These are phyloP conservation scores for Flaveria trinervia DNA, from an alignment of 129 eudicot genomes.

Conservation along the genomic window DNA sequence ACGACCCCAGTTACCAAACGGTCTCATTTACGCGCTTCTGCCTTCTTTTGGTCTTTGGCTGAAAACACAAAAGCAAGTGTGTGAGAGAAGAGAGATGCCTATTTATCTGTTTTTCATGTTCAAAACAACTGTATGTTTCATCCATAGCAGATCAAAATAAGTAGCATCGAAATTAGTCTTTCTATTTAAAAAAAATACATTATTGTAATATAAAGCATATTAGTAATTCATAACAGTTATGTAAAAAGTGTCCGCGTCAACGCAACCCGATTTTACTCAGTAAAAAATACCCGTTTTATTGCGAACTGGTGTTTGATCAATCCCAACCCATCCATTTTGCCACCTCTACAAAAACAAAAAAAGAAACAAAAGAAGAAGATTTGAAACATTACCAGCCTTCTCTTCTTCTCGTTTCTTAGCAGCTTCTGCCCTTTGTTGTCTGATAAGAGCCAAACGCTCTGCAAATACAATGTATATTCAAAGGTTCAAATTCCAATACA, in stretches of 20 bases:
- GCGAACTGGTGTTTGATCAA: not conserved
- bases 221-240: not conserved
- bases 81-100: not conserved
- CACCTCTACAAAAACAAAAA: not conserved
- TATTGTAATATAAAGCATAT: not conserved
- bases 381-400: constrained; percentile 68
- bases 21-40: constrained; percentile 66
- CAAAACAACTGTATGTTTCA: not conserved
- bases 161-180: too few species aligned
- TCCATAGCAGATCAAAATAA: not conserved
- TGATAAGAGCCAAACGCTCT: constrained; percentile 87
- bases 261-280: not conserved
- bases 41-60: constrained; percentile 90
- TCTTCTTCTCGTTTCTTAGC: constrained; percentile 95
- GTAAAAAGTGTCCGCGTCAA: not conserved
- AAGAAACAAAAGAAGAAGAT: not conserved
- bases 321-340: not conserved
- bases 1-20: not conserved
- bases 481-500: not conserved
- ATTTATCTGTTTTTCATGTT: not conserved
- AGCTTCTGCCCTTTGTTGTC: constrained; percentile 96
- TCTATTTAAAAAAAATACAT: not conserved
- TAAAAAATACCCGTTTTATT: not conserved
- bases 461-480: constrained; percentile 26
- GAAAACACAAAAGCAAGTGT: constrained; percentile 26